A percentile compares a stretch with the other conserved stretches of the same genome.
phyloP scores from a whole-genome alignment of 495 filamentous ascomycete species.

The Pyronema domesticum region DNA sequence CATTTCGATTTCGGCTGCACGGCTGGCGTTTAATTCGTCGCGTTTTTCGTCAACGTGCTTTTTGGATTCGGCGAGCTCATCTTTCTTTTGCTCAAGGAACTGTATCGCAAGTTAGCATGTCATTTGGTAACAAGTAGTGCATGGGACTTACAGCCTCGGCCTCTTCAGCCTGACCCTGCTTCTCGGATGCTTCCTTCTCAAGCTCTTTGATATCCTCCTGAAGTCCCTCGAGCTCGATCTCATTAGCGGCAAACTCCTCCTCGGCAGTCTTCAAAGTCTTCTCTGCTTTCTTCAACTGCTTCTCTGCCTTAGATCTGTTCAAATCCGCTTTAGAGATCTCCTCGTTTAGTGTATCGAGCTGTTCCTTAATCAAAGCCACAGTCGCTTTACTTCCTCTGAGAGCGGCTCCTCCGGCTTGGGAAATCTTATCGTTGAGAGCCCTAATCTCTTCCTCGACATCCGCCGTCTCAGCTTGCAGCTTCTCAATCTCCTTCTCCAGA shows the following conservation, averaged over 20 bases:
- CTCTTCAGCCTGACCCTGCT: slow-evolving; percentile 60
- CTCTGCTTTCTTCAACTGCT: slow-evolving; percentile 70
- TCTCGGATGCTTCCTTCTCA: slow-evolving; percentile 50
- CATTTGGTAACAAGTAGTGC: slow-evolving; percentile 24
- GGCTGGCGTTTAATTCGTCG: slow-evolving; percentile 71
- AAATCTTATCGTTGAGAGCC: slow-evolving; percentile 81
- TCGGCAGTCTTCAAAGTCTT: slow-evolving; percentile 59
- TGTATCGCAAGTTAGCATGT: slow-evolving; percentile 10
- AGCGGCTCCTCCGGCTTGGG: slow-evolving; percentile 89
- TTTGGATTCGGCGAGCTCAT: slow-evolving; percentile 63
- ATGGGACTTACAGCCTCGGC: slow-evolving; percentile 40
- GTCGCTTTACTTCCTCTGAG: slow-evolving; percentile 78
- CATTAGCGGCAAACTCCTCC: slow-evolving; percentile 53
- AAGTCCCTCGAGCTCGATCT: slow-evolving; percentile 53
- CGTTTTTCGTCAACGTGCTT: slow-evolving; percentile 71
- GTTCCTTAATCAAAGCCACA: slow-evolving; percentile 81
- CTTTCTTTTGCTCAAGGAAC: slow-evolving; percentile 59
- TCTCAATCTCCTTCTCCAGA: slow-evolving; percentile 60
- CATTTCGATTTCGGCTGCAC: slow-evolving; percentile 91
- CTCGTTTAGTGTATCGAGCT: slow-evolving; percentile 63
- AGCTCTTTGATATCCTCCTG: slow-evolving; percentile 63
- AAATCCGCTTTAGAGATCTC: slow-evolving; percentile 71
- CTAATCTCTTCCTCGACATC: slow-evolving; percentile 86
- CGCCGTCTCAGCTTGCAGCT: slow-evolving; percentile 60
- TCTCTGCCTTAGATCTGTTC: slow-evolving; percentile 73